phyloP scores from a whole-genome alignment of 2,329 filamentous ascomycete genomes.

The Colletotrichum siamense region DNA sequence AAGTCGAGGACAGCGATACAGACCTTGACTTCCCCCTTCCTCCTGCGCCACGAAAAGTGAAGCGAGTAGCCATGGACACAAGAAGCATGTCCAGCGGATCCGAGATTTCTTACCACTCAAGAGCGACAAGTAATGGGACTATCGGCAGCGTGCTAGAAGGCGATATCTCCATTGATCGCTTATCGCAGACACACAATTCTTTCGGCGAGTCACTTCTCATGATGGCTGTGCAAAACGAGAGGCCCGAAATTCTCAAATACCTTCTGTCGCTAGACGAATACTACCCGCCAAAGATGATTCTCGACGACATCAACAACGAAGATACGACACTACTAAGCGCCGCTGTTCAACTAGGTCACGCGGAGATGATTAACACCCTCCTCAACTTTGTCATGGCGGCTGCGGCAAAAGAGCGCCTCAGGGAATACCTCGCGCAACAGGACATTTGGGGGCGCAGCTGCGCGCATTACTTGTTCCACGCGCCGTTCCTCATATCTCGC shows the following conservation, averaged over 20 bases:
- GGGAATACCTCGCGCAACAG: slow-evolving; percentile 74
- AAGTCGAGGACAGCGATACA: slow-evolving; percentile 43
- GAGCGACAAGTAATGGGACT: slow-evolving; percentile 79
- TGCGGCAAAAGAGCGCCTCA: slow-evolving; percentile 60
- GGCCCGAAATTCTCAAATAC: slow-evolving; percentile 77
- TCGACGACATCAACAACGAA: slow-evolving; percentile 88
- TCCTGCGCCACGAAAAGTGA: slow-evolving; percentile 59
- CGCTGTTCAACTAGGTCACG: slow-evolving; percentile 84
- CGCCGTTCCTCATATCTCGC: slow-evolving; percentile 77
- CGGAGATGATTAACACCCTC: slow-evolving; percentile 75
- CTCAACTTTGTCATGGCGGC: slow-evolving; percentile 72
- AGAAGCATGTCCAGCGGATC: slow-evolving; percentile 89
- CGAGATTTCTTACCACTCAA: slow-evolving; percentile 81
- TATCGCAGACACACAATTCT: slow-evolving; percentile 73
- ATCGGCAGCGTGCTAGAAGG: slow-evolving; percentile 77
- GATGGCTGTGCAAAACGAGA: slow-evolving; percentile 81
- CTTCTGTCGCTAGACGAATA: slow-evolving; percentile 78
- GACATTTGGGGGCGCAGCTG: slow-evolving; percentile 87
- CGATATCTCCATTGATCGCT: slow-evolving; percentile 81
- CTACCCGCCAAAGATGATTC: slow-evolving; percentile 72
- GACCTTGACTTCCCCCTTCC: slow-evolving; percentile 30
- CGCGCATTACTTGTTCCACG: slow-evolving; percentile 96
- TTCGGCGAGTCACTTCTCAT: slow-evolving; percentile 85
- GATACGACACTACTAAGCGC: slow-evolving; percentile 89
- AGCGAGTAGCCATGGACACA: slow-evolving; percentile 89